phyloP scores from a whole-genome alignment of 805 yeast species.

The Suhomyces sp. region DNA sequence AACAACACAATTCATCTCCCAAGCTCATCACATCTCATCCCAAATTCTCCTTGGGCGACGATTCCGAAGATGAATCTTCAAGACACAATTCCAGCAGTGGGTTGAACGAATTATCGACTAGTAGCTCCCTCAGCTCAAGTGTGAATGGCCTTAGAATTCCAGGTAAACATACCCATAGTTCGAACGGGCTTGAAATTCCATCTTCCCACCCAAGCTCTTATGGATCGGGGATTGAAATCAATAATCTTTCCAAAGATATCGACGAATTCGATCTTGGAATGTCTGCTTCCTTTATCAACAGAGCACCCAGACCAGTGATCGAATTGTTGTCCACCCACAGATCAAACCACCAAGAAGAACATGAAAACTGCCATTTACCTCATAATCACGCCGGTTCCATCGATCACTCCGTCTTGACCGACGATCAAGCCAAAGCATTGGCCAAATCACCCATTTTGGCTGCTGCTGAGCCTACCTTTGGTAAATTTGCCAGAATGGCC shows the following conservation, averaged over 20 bases:
- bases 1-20: conserved; percentile 4
- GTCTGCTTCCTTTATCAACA: conserved; percentile 39
- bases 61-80: conserved; percentile 5
- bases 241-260: conserved; percentile 21
- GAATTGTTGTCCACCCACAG: conserved; percentile 23
- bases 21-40: conserved; percentile 1
- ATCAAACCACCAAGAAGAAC: conserved; percentile 20
- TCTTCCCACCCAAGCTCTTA: neutral
- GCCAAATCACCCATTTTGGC: conserved; percentile 56
- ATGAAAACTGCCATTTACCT: conserved; percentile 31
- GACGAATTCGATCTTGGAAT: conserved; percentile 37
- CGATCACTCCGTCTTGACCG: conserved; percentile 39
- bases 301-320: conserved; percentile 42
- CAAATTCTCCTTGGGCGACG: conserved; percentile 1
- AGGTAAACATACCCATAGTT: too few species aligned
- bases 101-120: neutral
- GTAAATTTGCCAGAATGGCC: conserved; percentile 43
- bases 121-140: neutral
- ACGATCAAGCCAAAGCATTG: conserved; percentile 51
- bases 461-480: conserved; percentile 59
- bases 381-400: conserved; percentile 26
- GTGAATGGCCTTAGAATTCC: too few species aligned
- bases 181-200: neutral
- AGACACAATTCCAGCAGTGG: too few species aligned
- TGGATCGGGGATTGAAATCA: too few species aligned